Evolutionary conservation across 345 rosid genomes (phyloP), one percentile per base, ranked within the genome.

Genomic region (Microthlaspi erraticum): DNA sequence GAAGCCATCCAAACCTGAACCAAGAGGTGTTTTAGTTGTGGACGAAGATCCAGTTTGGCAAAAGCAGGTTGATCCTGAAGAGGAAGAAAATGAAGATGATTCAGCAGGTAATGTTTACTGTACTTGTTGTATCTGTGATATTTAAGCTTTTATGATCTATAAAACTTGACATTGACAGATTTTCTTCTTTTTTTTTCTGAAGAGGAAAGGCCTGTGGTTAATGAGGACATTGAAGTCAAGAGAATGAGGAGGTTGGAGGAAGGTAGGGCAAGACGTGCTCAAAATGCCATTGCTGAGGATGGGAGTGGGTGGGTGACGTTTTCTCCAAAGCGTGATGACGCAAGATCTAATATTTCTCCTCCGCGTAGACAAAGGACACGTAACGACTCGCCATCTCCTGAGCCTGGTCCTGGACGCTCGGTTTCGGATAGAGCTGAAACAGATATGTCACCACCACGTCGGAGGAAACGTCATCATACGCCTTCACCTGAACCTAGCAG

Each of bases 31-130:
- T 78, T 50, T 86, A 38, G 90, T 91, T 52, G 97, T 91, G 5
- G 98, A 94, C 62, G 80, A 85, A 76, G 98, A 94, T 79, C 99
- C 98, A 1, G 85, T 85, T 60, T 94, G 99, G 99, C 93, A 89
- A 68, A 94, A 84, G 60, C 85, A 89, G 0, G 78, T 94, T 50
- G 85, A 80, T 37, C 70, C 84, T 45, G 78, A 62, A 14, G 90
- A 82, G 70, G 93, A 90, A 8, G 86, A 81, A 3, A 84, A 79
- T 16, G 87, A 58, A n/a, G 70, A 87, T 10, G 96, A 89, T 72
- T 86, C 96, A 41, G 79, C 86, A 8, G 98, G 96, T 89, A 79
- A 70, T 70, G 20, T 26, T 70, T 29, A 7, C 4, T 49, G 10
- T 44, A 48, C 60, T 34, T 23, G 5, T 50, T 53, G 48, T 19